Evolutionary conservation across 148 eudicot species (phyloP).

Genomic region (Rhododendron henanense): DNA sequence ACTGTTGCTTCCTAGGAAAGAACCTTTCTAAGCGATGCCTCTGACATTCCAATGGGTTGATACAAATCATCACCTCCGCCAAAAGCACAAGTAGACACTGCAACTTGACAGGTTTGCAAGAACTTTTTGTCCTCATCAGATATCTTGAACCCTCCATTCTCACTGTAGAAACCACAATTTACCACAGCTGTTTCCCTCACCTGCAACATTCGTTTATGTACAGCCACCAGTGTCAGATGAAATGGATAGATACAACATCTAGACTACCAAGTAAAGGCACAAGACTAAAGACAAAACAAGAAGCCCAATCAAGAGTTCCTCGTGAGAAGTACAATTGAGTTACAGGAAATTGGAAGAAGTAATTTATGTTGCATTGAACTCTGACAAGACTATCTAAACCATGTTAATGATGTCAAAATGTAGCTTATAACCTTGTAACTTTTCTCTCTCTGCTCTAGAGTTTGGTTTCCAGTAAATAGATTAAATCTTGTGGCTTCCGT

Average conservation of each 20-base stretch:
- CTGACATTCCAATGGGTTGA: conserved; percentile 98
- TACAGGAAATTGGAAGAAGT: not conserved
- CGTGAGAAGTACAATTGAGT: not conserved
- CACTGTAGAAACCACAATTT: conserved; percentile 94
- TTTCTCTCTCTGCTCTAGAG: conserved; percentile 65
- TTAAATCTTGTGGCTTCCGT: conserved; percentile 64
- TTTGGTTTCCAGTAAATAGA: conserved; percentile 86
- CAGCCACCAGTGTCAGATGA: not conserved
- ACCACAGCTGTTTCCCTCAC: conserved; percentile 46
- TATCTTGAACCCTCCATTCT: conserved; percentile 77
- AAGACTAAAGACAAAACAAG: not conserved
- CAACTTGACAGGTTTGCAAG: conserved; percentile 75
- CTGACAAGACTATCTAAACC: not conserved
- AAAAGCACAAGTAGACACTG: conserved; percentile 97
- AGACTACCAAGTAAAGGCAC: conserved; percentile 2
- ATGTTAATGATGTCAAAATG: conserved; percentile 15
- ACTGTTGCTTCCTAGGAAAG: not conserved
- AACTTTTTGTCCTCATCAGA: conserved; percentile 73
- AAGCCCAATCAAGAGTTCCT: not conserved
- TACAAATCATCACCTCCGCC: conserved; percentile 99
- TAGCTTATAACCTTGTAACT: conserved; percentile 61
- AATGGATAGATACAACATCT: not conserved
- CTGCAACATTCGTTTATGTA: conserved; percentile 29
- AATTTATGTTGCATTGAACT: conserved; percentile 1
- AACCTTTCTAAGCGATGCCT: conserved; percentile 71